Percentiles rank a stretch among this genome's conserved stretches.
Evolutionary conservation across 2,329 filamentous ascomycete genomes (phyloP).

Genomic region (Cladosporium sphaerospermum): DNA sequence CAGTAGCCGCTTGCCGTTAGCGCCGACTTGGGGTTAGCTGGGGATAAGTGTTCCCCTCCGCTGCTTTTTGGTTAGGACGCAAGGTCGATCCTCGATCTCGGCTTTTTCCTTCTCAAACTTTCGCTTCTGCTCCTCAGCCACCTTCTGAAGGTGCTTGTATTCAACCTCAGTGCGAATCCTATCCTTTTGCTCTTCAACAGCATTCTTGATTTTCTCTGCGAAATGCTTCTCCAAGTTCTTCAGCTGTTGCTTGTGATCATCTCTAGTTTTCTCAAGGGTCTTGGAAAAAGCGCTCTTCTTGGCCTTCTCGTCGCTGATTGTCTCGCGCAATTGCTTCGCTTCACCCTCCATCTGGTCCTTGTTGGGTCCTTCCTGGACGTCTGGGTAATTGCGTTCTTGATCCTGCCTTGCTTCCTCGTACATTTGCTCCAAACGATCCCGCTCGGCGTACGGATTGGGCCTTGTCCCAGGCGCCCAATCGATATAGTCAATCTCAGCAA

Average conservation of each 20-base stretch:
- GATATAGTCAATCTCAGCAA: slow-evolving; percentile 12
- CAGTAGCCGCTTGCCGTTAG: too few relatives aligned
- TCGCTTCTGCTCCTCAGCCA: slow-evolving; percentile 1
- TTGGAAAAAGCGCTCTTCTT: slow-evolving; percentile 6
- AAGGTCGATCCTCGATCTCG: background rate
- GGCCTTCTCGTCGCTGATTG: slow-evolving; percentile 11
- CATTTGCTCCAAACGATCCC: slow-evolving; percentile 10
- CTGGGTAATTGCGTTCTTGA: slow-evolving; percentile 14
- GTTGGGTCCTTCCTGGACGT: slow-evolving; percentile 8
- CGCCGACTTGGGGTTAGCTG: too few relatives aligned
- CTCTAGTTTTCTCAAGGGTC: slow-evolving; percentile 5
- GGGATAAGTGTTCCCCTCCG: too few relatives aligned
- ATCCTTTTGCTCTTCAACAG: background rate
- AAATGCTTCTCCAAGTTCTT: slow-evolving; percentile 2
- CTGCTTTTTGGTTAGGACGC: too few relatives aligned
- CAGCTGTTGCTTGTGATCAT: slow-evolving; percentile 6
- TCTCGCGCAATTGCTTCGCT: slow-evolving; percentile 4
- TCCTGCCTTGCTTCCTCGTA: slow-evolving; percentile 12
- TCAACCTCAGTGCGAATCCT: slow-evolving; percentile 3
- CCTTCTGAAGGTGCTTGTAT: slow-evolving; percentile 4
- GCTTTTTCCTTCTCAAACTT: background rate
- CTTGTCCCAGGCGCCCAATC: slow-evolving; percentile 2
- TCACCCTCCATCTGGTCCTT: slow-evolving; percentile 10
- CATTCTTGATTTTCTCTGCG: background rate
- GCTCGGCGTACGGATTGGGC: slow-evolving; percentile 11